Conservation (phyloP, 106 monocot species). For the Dendrobium nobile region DNA sequence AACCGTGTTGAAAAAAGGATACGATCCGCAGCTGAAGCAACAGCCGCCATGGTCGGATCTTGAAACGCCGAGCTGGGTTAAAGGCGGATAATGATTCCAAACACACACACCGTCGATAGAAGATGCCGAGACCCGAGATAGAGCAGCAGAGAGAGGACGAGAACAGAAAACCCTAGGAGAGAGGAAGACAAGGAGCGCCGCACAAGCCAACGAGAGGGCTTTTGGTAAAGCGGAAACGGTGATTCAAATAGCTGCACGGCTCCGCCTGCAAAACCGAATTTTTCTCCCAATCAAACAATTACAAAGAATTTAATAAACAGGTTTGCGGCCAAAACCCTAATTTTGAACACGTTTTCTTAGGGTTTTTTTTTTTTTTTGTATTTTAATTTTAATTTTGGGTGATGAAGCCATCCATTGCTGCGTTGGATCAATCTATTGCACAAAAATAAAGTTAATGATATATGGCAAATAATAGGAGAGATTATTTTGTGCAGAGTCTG, state of each 20-base stretch:
- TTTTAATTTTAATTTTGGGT: too few relatives aligned
- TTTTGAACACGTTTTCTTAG: too few relatives aligned
- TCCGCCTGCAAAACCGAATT: slow-evolving; percentile 8
- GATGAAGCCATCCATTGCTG: too few relatives aligned
- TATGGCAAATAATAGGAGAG: too few relatives aligned
- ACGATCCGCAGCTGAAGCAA: slow-evolving; percentile 47
- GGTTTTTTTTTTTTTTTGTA: too few relatives aligned
- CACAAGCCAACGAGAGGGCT: slow-evolving; percentile 15
- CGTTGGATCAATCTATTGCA: too few relatives aligned
- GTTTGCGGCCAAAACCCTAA: too few relatives aligned
- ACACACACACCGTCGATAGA: neutral
- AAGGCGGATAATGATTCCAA: neutral
- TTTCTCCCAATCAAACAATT: neutral
- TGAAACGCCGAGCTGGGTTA: neutral
- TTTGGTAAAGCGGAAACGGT: slow-evolving; percentile 27
- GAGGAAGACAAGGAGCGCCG: slow-evolving; percentile 17
- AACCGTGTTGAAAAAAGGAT: slow-evolving; percentile 18
- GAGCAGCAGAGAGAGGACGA: neutral
- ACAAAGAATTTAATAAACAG: too few relatives aligned
- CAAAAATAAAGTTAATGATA: too few relatives aligned
- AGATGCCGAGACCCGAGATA: neutral
- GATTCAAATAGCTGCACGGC: slow-evolving; percentile 53
- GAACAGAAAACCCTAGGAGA: slow-evolving; percentile 32
- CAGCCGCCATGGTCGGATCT: slow-evolving; percentile 40
- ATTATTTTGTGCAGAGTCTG: too few relatives aligned